Evolutionary conservation across 1,284 basidiomycete genomes (phyloP).

Genomic region (Abortiporus biennis): DNA sequence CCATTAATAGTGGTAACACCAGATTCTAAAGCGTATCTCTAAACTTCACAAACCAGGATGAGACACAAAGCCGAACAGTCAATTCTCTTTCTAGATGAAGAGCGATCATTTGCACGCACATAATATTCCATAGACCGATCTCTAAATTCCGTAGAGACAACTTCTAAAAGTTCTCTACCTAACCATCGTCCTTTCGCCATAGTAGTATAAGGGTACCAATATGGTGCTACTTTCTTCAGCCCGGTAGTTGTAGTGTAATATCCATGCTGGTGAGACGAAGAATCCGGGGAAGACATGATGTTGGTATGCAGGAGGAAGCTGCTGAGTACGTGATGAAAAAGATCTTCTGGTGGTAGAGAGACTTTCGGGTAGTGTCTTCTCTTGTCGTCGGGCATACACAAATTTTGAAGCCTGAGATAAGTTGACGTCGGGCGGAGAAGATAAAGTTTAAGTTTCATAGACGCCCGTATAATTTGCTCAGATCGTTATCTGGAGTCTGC

Average conservation of each 20-base stretch:
- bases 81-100: constrained; percentile 1
- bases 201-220: constrained; percentile 84
- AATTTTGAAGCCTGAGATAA: too few relatives aligned
- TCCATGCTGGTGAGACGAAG: neutral
- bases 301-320: neutral
- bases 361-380: neutral
- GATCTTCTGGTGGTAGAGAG: neutral
- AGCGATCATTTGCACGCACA: constrained; percentile 44
- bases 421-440: too few relatives aligned
- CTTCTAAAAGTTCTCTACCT: constrained; percentile 78
- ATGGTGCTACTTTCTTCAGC: constrained; percentile 67
- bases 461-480: too few relatives aligned
- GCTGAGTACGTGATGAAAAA: neutral
- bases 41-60: constrained; percentile 9
- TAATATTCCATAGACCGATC: constrained; percentile 91
- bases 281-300: constrained; percentile 1
- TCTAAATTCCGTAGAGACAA: constrained; percentile 86
- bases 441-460: too few relatives aligned
- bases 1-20: constrained; percentile 95
- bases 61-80: neutral
- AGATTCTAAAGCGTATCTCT: constrained; percentile 90
- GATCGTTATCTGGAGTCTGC: too few relatives aligned
- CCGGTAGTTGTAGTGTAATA: constrained; percentile 28
- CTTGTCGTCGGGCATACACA: neutral
- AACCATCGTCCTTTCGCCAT: constrained; percentile 92